Percentiles rank a stretch among this genome's conserved stretches.
These are phyloP conservation scores for Gracilaria vermiculophylla DNA, from an alignment of 23 red algal species.

Conservation along the genomic window DNA sequence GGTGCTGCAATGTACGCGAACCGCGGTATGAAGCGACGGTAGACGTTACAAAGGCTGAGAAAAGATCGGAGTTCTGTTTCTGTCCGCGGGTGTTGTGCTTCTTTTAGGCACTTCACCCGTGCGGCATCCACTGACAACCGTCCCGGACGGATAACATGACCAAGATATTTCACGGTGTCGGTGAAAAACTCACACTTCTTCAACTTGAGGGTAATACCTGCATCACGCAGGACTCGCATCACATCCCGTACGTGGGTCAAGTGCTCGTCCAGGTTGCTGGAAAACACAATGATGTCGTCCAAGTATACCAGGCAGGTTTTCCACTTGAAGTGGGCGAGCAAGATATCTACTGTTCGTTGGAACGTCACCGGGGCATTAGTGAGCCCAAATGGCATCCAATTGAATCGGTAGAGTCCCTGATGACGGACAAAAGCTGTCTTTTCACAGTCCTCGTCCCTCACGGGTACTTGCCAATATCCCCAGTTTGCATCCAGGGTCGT, in stretches of 20 bases:
- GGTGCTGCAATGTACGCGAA: conserved; percentile 39
- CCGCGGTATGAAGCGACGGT: conserved; percentile 27
- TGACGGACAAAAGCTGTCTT: conserved; percentile 48
- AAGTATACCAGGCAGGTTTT: conserved; percentile 40
- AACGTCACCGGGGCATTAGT: conserved; percentile 55
- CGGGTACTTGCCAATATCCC: too few species aligned
- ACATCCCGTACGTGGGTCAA: conserved; percentile 5
- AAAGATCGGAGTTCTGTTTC: conserved; percentile 26
- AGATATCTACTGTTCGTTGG: conserved; percentile 50
- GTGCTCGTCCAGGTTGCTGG: conserved; percentile 32
- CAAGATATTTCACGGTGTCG: conserved; percentile 12
- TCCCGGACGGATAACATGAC: too few species aligned
- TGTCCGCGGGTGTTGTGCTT: background rate
- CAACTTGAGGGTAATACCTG: conserved; percentile 32
- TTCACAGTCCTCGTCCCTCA: background rate
- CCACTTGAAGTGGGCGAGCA: conserved; percentile 24
- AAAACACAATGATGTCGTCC: conserved; percentile 62
- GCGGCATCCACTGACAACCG: conserved; percentile 12
- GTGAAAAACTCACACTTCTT: conserved; percentile 52
- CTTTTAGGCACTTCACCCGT: background rate
- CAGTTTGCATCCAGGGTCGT: too few species aligned
- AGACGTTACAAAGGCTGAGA: too few species aligned
- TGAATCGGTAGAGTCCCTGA: too few species aligned
- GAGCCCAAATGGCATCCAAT: conserved; percentile 17
- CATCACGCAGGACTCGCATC: conserved; percentile 1